A percentile compares a stretch with the other conserved stretches of the same genome.
Conservation (phyloP, 257 asterid genomes). For the Coffea eugenioides region DNA sequence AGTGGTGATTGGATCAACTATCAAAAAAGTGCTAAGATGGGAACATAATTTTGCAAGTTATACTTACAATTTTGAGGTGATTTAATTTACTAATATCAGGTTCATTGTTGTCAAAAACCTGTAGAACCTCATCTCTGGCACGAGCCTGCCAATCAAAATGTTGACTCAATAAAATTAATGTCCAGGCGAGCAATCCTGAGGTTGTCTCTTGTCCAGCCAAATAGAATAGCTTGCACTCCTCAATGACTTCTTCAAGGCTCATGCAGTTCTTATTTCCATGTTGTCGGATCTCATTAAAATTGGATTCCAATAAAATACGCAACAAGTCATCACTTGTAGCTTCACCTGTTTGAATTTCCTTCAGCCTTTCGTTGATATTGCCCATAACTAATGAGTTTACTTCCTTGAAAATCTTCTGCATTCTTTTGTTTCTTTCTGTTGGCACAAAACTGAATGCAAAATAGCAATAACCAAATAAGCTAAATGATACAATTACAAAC, state of each 20-base stretch:
- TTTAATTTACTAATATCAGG: constrained; percentile 16
- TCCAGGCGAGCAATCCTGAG: constrained; percentile 26
- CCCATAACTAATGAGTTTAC: constrained; percentile 32
- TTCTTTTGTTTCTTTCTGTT: constrained; percentile 37
- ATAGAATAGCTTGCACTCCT: constrained; percentile 33
- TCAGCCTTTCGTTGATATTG: constrained; percentile 36
- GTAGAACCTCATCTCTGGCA: constrained; percentile 23
- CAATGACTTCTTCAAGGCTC: constrained; percentile 26
- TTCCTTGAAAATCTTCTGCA: constrained; percentile 39
- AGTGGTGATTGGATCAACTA: too few species aligned
- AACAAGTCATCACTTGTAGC: constrained; percentile 27
- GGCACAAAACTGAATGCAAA: constrained; percentile 43
- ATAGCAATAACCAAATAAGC: neutral
- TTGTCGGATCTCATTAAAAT: constrained; percentile 22
- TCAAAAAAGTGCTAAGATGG: neutral
- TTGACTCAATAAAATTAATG: constrained; percentile 21
- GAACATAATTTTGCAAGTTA: too few species aligned
- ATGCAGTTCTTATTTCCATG: constrained; percentile 24
- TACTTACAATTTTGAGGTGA: constrained; percentile 22
- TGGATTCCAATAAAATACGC: constrained; percentile 25
- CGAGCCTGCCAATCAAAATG: constrained; percentile 29
- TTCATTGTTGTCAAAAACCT: constrained; percentile 2
- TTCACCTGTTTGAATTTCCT: constrained; percentile 39
- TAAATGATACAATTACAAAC: neutral
- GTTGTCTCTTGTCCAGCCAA: constrained; percentile 33